Evolutionary conservation across 2,329 filamentous ascomycete genomes (phyloP).

Genomic region (Blumeria hordei): DNA sequence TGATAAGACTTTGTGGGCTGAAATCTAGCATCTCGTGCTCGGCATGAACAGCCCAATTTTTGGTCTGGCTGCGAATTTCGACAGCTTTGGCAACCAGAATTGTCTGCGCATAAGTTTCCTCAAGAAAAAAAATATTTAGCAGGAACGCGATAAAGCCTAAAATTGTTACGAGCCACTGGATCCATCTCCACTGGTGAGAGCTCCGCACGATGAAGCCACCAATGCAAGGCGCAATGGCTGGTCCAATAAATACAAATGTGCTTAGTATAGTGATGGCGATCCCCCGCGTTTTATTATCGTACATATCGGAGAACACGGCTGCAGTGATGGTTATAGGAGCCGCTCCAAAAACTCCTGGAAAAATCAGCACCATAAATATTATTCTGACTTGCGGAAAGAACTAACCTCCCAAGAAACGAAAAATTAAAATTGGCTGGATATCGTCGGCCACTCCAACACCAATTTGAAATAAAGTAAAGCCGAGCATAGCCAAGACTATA

Average conservation of each 20-base stretch:
- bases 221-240: constrained; percentile 41
- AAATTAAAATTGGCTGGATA: constrained; percentile 43
- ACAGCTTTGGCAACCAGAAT: constrained; percentile 37
- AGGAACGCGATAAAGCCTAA: constrained; percentile 36
- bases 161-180: constrained; percentile 36
- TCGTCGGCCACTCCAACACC: constrained; percentile 40
- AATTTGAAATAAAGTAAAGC: constrained; percentile 44
- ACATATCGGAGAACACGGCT: constrained; percentile 50
- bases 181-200: constrained; percentile 49
- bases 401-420: constrained; percentile 50
- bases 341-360: constrained; percentile 34
- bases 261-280: constrained; percentile 31
- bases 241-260: constrained; percentile 40
- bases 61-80: constrained; percentile 35
- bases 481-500: constrained; percentile 35
- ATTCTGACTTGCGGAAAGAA: not conserved
- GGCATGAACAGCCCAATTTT: constrained; percentile 47
- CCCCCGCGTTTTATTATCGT: constrained; percentile 36
- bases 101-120: constrained; percentile 46
- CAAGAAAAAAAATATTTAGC: constrained; percentile 35
- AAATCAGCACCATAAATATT: constrained; percentile 2
- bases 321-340: constrained; percentile 44
- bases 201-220: constrained; percentile 41
- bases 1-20: constrained; percentile 35
- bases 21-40: constrained; percentile 50